Conservation (phyloP, 768 basidiomycete species). For the Amanita rubescens region DNA sequence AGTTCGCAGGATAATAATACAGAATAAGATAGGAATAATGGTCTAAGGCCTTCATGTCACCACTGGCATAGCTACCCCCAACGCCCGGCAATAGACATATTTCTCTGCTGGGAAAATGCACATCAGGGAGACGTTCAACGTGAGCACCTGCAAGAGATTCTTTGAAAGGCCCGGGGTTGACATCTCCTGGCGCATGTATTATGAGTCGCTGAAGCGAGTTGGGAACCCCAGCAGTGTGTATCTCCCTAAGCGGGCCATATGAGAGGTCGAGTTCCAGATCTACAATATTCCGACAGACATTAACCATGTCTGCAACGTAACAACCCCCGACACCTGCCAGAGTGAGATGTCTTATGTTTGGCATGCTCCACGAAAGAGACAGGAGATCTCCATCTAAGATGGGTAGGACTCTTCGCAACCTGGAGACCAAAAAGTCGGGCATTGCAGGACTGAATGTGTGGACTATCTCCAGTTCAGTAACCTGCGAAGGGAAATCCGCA, state of each 20-base stretch:
- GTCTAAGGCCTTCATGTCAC: no score
- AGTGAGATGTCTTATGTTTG: conserved; percentile 16
- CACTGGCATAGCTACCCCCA: no score
- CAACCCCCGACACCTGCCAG: conserved; percentile 16
- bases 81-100: neutral
- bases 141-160: neutral
- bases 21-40: no score
- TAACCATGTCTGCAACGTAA: conserved; percentile 16
- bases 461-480: conserved; percentile 24
- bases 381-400: conserved; percentile 1
- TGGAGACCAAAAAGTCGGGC: conserved; percentile 16
- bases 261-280: conserved; percentile 1
- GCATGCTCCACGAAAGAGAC: conserved; percentile 12
- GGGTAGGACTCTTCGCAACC: conserved; percentile 11
- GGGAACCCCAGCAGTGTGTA: neutral
- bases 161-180: neutral
- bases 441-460: conserved; percentile 20
- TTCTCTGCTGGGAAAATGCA: neutral
- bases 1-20: no score
- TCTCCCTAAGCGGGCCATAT: neutral
- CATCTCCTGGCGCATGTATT: neutral
- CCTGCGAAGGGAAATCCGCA: conserved; percentile 22
- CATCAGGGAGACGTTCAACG: neutral
- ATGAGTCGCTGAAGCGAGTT: neutral
- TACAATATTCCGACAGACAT: conserved; percentile 17